phyloP scores from a whole-genome alignment of 2,329 filamentous ascomycete species.

The Penicillium sclerotigenum region DNA sequence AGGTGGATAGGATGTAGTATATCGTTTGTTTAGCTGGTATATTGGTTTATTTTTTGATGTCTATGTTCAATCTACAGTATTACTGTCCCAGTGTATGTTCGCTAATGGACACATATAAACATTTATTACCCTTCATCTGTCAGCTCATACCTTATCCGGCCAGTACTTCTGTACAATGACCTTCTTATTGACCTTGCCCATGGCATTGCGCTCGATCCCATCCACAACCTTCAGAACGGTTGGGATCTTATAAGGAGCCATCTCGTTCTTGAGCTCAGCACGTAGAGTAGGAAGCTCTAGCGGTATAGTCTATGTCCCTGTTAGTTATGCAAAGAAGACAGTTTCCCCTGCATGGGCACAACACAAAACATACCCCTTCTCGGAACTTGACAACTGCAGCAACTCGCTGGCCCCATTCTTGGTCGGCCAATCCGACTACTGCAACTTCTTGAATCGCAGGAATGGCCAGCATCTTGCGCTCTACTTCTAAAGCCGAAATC shows the following conservation, averaged over 20 bases:
- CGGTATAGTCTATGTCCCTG: constrained; percentile 20
- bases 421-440: constrained; percentile 53
- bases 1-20: not conserved
- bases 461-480: constrained; percentile 51
- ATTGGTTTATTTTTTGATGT: not conserved
- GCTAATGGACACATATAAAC: not conserved
- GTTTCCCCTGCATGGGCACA: not conserved
- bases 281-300: constrained; percentile 34
- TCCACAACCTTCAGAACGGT: constrained; percentile 81
- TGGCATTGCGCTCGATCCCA: constrained; percentile 57
- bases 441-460: constrained; percentile 52
- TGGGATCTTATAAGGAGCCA: constrained; percentile 91
- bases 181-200: constrained; percentile 71
- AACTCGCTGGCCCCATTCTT: constrained; percentile 55
- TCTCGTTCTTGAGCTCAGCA: constrained; percentile 34
- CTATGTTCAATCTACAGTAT: not conserved
- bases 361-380: constrained; percentile 28
- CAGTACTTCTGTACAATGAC: constrained; percentile 40
- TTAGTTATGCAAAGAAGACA: not conserved
- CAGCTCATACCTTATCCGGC: constrained; percentile 23
- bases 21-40: not conserved
- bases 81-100: not conserved
- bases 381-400: constrained; percentile 50
- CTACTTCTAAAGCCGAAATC: constrained; percentile 54
- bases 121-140: not conserved